Evolutionary conservation across 2,329 filamentous ascomycete genomes (phyloP), one percentile per base, ranked within the genome.

Genomic region (Fusarium verticillioides): DNA sequence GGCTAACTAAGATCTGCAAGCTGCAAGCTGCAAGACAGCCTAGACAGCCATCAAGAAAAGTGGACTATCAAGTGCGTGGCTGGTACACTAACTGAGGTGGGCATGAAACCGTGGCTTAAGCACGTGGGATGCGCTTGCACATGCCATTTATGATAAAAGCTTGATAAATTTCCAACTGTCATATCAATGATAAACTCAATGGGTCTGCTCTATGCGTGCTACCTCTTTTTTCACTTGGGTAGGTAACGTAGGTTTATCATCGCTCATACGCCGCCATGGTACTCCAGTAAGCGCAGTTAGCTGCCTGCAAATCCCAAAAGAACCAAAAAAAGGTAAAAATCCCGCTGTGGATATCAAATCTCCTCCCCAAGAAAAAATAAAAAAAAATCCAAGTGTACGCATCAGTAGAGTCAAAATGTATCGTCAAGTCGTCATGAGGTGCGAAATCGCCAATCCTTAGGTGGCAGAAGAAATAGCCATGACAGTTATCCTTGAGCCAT

Each of bases 381-480:
- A 5, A 30, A 46, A 61, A 30, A 46, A 59, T 19, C 26, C 37
- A 52, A 72, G 34, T 47, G 64, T 63, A n/a, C 46, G 30, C 58
- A 43, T 58, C 30, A 40, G 30, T 58, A 54, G 23, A 57, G 36
- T 49, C 47, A 60, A 50, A 69, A 65, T 47, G n/a, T 23, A 40
- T 63, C 65, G 60, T 74, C 70, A 68, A 63, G 49, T 70, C 60
- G 52, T 59, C 49, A 69, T 36, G 32, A 44, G 46, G n/a, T 21
- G 34, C 30, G 23, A 28, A 32, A 28, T 63, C 15, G 21, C 19
- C 7, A 49, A 32, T 16, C 21, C 56, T 60, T 67, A 78, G 43
- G 66, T 77, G n/a, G 76, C 75, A 61, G 76, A 77, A 47, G 69
- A 52, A 66, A 78, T 75, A 37, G 68, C 76, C 63, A 75, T 66